A percentile compares a stretch with the other conserved stretches of the same genome.
These are phyloP conservation scores for Emericellopsis cladophorae DNA, from an alignment of 2,329 filamentous ascomycete species.

Conservation along the genomic window DNA sequence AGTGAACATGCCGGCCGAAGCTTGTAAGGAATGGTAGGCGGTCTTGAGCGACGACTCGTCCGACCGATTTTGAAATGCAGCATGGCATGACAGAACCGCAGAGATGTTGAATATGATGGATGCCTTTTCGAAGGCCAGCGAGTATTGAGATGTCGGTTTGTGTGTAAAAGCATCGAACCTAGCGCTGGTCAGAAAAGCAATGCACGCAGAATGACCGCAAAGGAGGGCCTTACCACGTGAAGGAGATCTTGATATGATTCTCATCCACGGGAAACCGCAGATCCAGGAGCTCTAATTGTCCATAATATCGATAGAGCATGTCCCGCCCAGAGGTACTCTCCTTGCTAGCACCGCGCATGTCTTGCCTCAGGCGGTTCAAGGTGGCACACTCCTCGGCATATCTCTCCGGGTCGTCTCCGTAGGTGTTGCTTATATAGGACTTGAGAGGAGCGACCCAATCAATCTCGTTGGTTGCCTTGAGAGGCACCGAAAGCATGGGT, in stretches of 20 bases:
- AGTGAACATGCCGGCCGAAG: conserved; percentile 97
- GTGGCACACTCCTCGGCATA: conserved; percentile 93
- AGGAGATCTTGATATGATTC: conserved; percentile 97
- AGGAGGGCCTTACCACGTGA: conserved; percentile 63
- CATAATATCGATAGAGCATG: conserved; percentile 92
- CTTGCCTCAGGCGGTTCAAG: conserved; percentile 88
- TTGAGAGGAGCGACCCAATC: conserved; percentile 94
- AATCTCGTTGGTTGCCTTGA: conserved; percentile 93
- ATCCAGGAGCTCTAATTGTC: conserved; percentile 88
- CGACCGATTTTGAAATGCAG: conserved; percentile 79
- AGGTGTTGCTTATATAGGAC: conserved; percentile 81
- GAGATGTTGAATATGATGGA: conserved; percentile 99
- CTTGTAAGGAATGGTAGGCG: conserved; percentile 96
- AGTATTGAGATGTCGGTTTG: conserved; percentile 94
- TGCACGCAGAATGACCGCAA: conserved; percentile 1
- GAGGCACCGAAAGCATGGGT: conserved; percentile 88
- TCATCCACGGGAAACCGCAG: conserved; percentile 94
- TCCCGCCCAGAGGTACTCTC: conserved; percentile 91
- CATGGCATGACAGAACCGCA: conserved; percentile 90
- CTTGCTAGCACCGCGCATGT: conserved; percentile 94
- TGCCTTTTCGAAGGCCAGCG: conserved; percentile 92
- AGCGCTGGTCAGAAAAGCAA: background rate
- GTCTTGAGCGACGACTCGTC: conserved; percentile 92
- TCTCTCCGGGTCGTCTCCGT: conserved; percentile 91
- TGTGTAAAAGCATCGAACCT: conserved; percentile 99